phyloP scores from a whole-genome alignment of 2,329 filamentous ascomycete genomes.

The Chaetothyriales sp. region DNA sequence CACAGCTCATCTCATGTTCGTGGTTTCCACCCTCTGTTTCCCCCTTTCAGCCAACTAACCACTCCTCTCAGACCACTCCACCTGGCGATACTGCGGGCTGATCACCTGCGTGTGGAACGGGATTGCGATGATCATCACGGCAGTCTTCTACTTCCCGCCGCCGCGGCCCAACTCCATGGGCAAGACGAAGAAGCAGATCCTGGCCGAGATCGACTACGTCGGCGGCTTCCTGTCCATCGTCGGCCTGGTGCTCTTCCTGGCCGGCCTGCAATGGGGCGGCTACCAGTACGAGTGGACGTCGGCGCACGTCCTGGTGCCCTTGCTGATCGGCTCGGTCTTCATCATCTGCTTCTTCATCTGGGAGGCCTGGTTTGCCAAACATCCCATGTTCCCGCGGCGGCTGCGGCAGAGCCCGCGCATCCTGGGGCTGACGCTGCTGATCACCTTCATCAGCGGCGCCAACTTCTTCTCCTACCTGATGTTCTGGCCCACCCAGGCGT shows the following conservation, averaged over 20 bases:
- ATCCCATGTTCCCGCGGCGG: constrained; percentile 31
- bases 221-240: constrained; percentile 34
- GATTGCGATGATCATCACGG: constrained; percentile 27
- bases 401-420: constrained; percentile 35
- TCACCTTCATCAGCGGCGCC: constrained; percentile 44
- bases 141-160: constrained; percentile 32
- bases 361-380: constrained; percentile 31
- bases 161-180: constrained; percentile 25
- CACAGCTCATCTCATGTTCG: constrained; percentile 35
- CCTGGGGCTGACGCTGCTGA: constrained; percentile 39
- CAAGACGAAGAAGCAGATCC: constrained; percentile 21
- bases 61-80: constrained; percentile 1
- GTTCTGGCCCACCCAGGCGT: constrained; percentile 49
- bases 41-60: background rate
- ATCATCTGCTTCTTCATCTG: constrained; percentile 29
- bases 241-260: constrained; percentile 25
- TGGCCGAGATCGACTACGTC: constrained; percentile 35
- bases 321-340: constrained; percentile 29
- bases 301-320: constrained; percentile 30
- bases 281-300: constrained; percentile 32
- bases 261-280: constrained; percentile 38
- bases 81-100: constrained; percentile 11
- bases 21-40: background rate
- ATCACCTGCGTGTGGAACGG: constrained; percentile 24
- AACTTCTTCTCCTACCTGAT: constrained; percentile 41